Evolutionary conservation across 495 filamentous ascomycete genomes (phyloP).

Genomic region (Hypoxylon crocopeplum): DNA sequence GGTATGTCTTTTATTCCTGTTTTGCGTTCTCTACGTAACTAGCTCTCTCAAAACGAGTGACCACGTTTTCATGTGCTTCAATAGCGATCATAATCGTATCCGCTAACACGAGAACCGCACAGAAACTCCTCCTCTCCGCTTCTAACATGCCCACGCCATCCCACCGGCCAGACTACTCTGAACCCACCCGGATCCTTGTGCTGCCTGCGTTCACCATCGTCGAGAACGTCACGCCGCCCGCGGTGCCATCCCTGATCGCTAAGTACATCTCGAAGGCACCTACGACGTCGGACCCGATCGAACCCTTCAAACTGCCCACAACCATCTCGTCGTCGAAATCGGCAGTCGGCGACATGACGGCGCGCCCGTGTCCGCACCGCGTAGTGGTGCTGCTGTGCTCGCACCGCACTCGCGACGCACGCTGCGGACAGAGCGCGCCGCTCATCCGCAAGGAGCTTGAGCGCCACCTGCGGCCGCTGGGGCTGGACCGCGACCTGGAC

Average conservation of each 20-base stretch:
- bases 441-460: constrained; percentile 86
- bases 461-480: constrained; percentile 82
- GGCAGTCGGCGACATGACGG: constrained; percentile 60
- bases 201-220: constrained; percentile 87
- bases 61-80: no score
- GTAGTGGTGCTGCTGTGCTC: constrained; percentile 93
- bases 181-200: constrained; percentile 82
- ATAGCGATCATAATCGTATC: no score
- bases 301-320: constrained; percentile 41
- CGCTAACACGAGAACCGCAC: constrained; percentile 4
- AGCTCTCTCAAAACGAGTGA: no score
- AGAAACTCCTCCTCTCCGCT: constrained; percentile 91
- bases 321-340: constrained; percentile 63
- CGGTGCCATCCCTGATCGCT: constrained; percentile 74
- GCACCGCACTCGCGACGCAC: constrained; percentile 89
- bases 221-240: constrained; percentile 81
- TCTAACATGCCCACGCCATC: constrained; percentile 86
- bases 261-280: constrained; percentile 73
- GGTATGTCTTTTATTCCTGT: constrained; percentile 55
- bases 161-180: constrained; percentile 60
- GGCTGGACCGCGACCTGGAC: constrained; percentile 83
- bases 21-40: no score
- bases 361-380: constrained; percentile 77
- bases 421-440: constrained; percentile 92
- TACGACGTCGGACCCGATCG: constrained; percentile 77